A percentile compares a stretch with the other conserved stretches of the same genome.
phyloP scores from a whole-genome alignment of 495 filamentous ascomycete species.

The Talaromyces liani region DNA sequence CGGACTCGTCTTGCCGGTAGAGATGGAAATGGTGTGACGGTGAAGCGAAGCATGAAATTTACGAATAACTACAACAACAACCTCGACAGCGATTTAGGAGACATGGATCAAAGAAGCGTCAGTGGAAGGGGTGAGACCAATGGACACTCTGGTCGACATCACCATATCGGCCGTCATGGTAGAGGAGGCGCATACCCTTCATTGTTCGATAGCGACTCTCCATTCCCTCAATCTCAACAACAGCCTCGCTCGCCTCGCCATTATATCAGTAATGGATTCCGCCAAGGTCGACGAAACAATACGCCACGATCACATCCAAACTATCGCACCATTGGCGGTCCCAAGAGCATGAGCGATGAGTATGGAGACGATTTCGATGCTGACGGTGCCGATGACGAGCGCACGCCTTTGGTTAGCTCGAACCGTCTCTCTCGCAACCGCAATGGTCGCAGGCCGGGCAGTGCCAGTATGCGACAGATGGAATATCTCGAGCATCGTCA shows the following conservation, averaged over 20 bases:
- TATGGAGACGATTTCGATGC: conserved; percentile 63
- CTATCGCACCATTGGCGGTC: conserved; percentile 34
- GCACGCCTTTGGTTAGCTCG: conserved; percentile 72
- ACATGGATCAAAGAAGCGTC: conserved; percentile 57
- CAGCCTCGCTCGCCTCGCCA: conserved; percentile 58
- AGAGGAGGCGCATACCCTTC: conserved; percentile 63
- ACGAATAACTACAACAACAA: conserved; percentile 67
- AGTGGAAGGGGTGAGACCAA: conserved; percentile 49
- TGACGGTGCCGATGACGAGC: conserved; percentile 84
- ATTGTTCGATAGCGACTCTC: conserved; percentile 71
- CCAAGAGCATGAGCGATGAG: conserved; percentile 45
- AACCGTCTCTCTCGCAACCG: conserved; percentile 55
- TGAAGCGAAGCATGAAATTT: conserved; percentile 97
- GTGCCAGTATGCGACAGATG: conserved; percentile 59
- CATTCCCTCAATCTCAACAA: conserved; percentile 44
- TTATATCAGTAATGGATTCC: conserved; percentile 27
- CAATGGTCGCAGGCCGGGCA: conserved; percentile 48
- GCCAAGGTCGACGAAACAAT: conserved; percentile 27
- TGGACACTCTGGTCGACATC: conserved; percentile 59
- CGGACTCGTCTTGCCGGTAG: conserved; percentile 56
- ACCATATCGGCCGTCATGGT: conserved; percentile 68
- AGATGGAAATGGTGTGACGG: conserved; percentile 56
- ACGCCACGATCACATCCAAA: conserved; percentile 26
- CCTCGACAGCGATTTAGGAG: conserved; percentile 52
- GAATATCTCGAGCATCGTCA: conserved; percentile 65